These are phyloP conservation scores for Talaromyces trachyspermus DNA, from an alignment of 495 filamentous ascomycete genomes.

Conservation along the genomic window DNA sequence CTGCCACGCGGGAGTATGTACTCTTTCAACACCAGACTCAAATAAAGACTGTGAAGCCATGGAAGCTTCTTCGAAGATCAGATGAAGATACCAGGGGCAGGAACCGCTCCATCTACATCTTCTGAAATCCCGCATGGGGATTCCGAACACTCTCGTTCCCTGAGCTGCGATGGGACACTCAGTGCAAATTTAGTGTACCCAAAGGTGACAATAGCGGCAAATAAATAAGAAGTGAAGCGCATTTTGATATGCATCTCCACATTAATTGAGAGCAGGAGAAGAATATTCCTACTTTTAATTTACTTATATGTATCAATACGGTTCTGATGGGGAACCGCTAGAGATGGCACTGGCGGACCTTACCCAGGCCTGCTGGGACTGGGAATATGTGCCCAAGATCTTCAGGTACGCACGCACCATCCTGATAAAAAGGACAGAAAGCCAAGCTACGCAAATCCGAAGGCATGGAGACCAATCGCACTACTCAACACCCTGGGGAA, in stretches of 20 bases:
- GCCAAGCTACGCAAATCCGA: constrained; percentile 17
- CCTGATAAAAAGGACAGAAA: no score
- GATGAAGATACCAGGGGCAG: background rate
- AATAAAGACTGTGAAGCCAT: background rate
- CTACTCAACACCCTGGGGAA: constrained; percentile 23
- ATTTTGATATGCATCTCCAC: background rate
- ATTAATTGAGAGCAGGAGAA: background rate
- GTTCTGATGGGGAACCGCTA: no score
- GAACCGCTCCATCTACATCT: background rate
- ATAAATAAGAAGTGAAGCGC: background rate
- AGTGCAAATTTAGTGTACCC: background rate
- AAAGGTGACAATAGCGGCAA: background rate
- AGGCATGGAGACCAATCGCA: constrained; percentile 22
- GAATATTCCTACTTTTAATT: background rate
- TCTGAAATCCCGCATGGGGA: background rate
- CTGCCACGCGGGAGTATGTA: no score
- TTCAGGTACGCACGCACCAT: no score
- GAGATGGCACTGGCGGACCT: no score
- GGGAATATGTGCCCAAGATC: no score
- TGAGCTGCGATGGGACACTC: background rate
- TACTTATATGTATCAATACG: background rate
- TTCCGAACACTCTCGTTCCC: background rate
- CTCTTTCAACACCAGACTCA: background rate
- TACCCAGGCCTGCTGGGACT: no score
- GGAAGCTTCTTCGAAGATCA: background rate